These are phyloP conservation scores for Didymella glomerata DNA, from an alignment of 2,329 filamentous ascomycete species.

Conservation along the genomic window DNA sequence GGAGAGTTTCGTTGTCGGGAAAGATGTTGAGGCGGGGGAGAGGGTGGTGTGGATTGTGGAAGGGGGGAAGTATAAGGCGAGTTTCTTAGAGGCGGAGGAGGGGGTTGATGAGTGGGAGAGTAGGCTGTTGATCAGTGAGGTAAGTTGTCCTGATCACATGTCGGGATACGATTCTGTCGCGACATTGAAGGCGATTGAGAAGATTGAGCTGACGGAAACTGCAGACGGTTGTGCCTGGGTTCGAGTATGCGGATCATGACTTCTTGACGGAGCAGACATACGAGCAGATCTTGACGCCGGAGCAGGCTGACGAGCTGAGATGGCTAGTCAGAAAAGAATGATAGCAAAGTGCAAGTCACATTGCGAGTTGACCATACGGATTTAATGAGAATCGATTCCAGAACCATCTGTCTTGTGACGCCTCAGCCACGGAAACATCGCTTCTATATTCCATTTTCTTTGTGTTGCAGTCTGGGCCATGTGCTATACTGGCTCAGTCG, in stretches of 20 bases:
- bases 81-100: slow-evolving; percentile 61
- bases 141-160: slow-evolving; percentile 24
- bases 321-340: slow-evolving; percentile 49
- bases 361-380: too few species aligned
- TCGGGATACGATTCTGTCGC: too few species aligned
- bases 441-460: too few species aligned
- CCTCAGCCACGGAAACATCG: too few species aligned
- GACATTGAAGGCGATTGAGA: too few species aligned
- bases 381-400: too few species aligned
- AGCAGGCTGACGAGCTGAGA: slow-evolving; percentile 59
- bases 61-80: slow-evolving; percentile 72
- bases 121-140: slow-evolving; percentile 71
- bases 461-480: too few species aligned
- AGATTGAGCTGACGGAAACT: too few species aligned
- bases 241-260: slow-evolving; percentile 72
- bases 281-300: slow-evolving; percentile 58
- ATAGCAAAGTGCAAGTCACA: too few species aligned
- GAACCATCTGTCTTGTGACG: too few species aligned
- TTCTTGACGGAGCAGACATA: slow-evolving; percentile 64
- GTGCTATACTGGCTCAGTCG: too few species aligned
- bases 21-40: slow-evolving; percentile 66
- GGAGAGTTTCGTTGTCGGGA: slow-evolving; percentile 72
- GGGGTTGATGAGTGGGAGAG: slow-evolving; percentile 54
- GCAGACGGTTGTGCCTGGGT: slow-evolving; percentile 71
- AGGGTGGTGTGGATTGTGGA: slow-evolving; percentile 73